These are phyloP conservation scores for Fomitopsis palustris DNA, from an alignment of 1,284 basidiomycete species.

Conservation along the genomic window DNA sequence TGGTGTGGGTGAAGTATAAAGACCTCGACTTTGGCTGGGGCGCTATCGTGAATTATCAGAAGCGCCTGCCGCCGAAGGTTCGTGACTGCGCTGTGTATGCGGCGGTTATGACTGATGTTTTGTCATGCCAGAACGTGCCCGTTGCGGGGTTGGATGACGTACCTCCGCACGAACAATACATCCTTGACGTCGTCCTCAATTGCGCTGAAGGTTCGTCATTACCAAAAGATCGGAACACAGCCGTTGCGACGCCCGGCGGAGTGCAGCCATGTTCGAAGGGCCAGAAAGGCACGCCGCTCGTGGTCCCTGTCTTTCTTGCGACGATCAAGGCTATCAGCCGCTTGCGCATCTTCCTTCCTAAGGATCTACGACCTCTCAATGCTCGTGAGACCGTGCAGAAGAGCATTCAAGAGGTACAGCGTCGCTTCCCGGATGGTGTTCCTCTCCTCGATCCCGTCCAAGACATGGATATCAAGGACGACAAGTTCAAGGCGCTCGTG, in stretches of 20 bases:
- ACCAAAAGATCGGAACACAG: conserved; percentile 57
- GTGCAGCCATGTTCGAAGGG: conserved; percentile 71
- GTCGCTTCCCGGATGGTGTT: conserved; percentile 87
- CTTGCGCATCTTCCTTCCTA: conserved; percentile 85
- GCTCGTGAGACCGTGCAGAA: conserved; percentile 86
- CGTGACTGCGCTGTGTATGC: conserved; percentile 10
- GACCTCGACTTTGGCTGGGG: conserved; percentile 97
- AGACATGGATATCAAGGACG: conserved; percentile 97
- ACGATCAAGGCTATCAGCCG: conserved; percentile 87
- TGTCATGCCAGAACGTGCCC: conserved; percentile 44
- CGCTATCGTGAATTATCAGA: conserved; percentile 89
- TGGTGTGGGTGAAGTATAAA: conserved; percentile 86
- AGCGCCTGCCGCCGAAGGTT: conserved; percentile 75
- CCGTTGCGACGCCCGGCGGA: conserved; percentile 59
- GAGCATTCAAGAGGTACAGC: conserved; percentile 86
- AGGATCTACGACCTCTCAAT: conserved; percentile 79
- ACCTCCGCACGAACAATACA: conserved; percentile 86
- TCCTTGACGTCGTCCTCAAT: conserved; percentile 91
- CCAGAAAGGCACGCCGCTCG: conserved; percentile 78
- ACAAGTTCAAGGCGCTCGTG: conserved; percentile 85
- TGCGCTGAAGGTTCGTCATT: conserved; percentile 67
- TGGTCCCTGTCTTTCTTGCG: conserved; percentile 88
- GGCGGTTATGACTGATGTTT: conserved; percentile 1
- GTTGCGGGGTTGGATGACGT: conserved; percentile 62
- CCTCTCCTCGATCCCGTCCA: conserved; percentile 88